Evolutionary conservation across 768 basidiomycete genomes (phyloP).

Genomic region (Coprinopsis cinerea): DNA sequence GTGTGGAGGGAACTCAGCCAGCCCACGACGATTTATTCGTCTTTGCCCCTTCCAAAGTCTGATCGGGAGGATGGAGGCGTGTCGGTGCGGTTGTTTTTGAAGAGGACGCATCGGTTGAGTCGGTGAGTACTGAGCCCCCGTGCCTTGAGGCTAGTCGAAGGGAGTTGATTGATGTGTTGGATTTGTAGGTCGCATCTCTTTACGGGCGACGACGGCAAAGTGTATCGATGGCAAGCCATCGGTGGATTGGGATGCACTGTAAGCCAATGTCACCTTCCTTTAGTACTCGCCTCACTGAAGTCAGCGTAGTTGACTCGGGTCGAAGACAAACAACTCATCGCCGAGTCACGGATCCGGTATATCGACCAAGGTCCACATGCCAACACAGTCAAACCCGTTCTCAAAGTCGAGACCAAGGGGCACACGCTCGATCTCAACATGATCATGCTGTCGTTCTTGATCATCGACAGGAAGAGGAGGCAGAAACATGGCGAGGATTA

Average conservation of each 20-base stretch:
- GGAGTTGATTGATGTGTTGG: not conserved
- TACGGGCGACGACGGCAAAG: constrained; percentile 40
- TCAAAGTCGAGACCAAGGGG: constrained; percentile 41
- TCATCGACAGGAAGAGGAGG: constrained; percentile 50
- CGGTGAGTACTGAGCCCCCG: constrained; percentile 5
- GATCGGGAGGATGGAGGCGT: not conserved
- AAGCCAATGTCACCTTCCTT: not conserved
- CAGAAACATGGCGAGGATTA: constrained; percentile 25
- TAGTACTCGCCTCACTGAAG: not conserved
- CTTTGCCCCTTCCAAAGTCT: not conserved
- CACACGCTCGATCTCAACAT: constrained; percentile 44
- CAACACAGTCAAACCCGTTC: constrained; percentile 39
- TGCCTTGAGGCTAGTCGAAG: constrained; percentile 5
- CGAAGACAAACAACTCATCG: constrained; percentile 35
- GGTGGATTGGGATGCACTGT: constrained; percentile 37
- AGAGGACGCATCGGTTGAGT: constrained; percentile 8
- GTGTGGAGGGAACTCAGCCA: constrained; percentile 38
- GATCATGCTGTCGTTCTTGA: constrained; percentile 46
- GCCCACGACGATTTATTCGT: constrained; percentile 31
- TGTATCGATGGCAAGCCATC: constrained; percentile 44
- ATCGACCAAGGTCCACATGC: constrained; percentile 41
- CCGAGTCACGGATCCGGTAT: constrained; percentile 28
- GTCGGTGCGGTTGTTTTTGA: constrained; percentile 7
- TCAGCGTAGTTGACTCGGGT: constrained; percentile 38
- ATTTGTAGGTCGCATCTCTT: constrained; percentile 42